Base-by-base conservation (phyloP, 331 rosid genomes). In the Ulmus americana region DNA sequence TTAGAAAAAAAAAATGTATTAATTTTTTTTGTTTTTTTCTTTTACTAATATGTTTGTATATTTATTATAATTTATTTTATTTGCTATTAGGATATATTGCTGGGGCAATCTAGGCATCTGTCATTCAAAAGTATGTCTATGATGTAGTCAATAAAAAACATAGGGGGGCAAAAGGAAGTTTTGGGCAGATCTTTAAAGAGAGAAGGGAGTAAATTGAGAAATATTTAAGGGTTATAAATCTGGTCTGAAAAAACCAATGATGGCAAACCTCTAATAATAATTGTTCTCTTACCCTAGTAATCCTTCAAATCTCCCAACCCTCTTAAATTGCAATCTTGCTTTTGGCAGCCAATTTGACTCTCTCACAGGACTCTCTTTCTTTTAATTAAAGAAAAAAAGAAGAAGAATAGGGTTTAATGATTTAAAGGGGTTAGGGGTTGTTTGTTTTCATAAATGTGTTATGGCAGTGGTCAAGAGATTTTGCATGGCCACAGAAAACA, bases 191-290 rank as follows among this genome's bases (percentile, higher is more conserved):
- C 55, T 78, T 66, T 60, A 81, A 80, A 80, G 68, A 67, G 81
- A 35, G 52, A 55, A 43, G 45, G 70, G 79, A 76, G 74, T 47
- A 62, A 63, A 69, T 47, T 55, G 78, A 75, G 80, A 64, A 74
- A 83, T 83, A 80, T 77, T 70, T 77, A 71, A 73, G 69, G 66
- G 35, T 77, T 71, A 72, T 84, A 75, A 84, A 81, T 77, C 82
- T 71, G 70, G 68, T 83, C 94, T 83, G 95, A 88, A 80, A 59
- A 81, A 80, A 69, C 81, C 90, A 88, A 90, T 91, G 90, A 91
- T 88, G 96, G 88, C 96, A 71, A 78, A 77, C 57, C 79, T 80
- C 77, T 82, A 77, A 82, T 69, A 81, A 82, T 88, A 79, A 81
- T 85, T 82, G 72, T 63, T 79, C 78, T 70, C 85, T 75, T 76